phyloP scores from a whole-genome alignment of 352 stramenopile genomes.

The Achlya hypogyna region DNA sequence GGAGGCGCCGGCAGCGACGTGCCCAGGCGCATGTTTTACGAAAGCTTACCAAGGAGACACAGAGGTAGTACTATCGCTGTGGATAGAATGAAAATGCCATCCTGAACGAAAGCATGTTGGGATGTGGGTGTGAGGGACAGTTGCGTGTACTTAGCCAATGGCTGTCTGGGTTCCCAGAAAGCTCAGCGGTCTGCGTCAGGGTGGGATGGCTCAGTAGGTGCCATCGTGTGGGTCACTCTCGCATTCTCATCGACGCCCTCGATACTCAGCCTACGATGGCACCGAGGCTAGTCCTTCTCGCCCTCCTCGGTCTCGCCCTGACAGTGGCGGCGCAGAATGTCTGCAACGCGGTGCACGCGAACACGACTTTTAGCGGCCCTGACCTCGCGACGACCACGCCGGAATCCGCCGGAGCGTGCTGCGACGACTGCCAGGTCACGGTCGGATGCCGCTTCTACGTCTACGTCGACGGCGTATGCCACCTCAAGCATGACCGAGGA shows the following conservation, averaged over 20 bases:
- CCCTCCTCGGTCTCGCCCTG: too few species aligned
- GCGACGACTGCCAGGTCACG: background rate
- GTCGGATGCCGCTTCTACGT: background rate
- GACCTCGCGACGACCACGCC: background rate
- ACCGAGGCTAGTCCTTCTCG: background rate
- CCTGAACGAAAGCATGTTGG: too few species aligned
- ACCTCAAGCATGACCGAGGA: background rate
- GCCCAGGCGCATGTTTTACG: too few species aligned
- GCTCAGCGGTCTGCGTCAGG: background rate
- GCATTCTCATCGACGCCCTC: background rate
- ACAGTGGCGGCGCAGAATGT: background rate
- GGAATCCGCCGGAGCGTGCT: background rate
- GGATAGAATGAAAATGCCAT: too few species aligned
- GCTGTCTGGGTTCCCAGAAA: too few species aligned
- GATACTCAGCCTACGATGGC: background rate
- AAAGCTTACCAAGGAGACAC: too few species aligned
- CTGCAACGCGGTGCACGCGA: background rate
- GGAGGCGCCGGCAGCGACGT: too few species aligned
- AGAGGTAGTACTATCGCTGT: too few species aligned
- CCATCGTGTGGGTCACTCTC: background rate
- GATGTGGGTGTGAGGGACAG: too few species aligned
- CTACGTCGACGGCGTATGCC: background rate
- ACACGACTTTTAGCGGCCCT: background rate
- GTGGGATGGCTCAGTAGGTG: background rate
- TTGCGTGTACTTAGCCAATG: too few species aligned